Percentiles rank a stretch among this genome's conserved stretches.
Conservation (phyloP, 1,139 yeast genomes). For the Yamadazyma aaseri region DNA sequence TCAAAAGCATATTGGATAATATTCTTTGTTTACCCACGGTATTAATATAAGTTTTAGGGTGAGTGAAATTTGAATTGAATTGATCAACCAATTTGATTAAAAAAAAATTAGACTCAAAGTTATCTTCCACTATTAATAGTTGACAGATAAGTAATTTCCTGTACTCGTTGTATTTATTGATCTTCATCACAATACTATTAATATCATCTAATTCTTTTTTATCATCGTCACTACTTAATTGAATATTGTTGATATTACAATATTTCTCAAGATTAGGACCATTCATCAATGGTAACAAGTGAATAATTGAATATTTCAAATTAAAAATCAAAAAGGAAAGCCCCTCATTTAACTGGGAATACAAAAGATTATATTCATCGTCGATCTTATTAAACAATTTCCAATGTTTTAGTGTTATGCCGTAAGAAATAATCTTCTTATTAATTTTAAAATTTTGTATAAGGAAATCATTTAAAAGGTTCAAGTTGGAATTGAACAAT, state of each 20-base stretch:
- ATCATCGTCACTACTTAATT: slow-evolving; percentile 19
- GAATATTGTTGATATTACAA: slow-evolving; percentile 37
- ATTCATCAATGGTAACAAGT: slow-evolving; percentile 34
- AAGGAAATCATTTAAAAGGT: slow-evolving; percentile 29
- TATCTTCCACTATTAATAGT: slow-evolving; percentile 37
- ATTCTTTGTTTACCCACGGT: background rate
- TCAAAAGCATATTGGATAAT: slow-evolving; percentile 20
- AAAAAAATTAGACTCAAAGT: slow-evolving; percentile 30
- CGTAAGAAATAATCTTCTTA: slow-evolving; percentile 33
- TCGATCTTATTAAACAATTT: slow-evolving; percentile 20
- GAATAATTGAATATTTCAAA: slow-evolving; percentile 27
- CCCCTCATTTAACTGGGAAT: slow-evolving; percentile 9
- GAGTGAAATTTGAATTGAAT: slow-evolving; percentile 17
- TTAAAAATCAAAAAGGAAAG: slow-evolving; percentile 30
- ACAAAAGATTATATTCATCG: slow-evolving; percentile 3
- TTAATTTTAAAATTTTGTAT: slow-evolving; percentile 37
- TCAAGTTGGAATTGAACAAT: slow-evolving; percentile 24
- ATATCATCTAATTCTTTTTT: slow-evolving; percentile 7
- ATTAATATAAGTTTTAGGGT: slow-evolving; percentile 4
- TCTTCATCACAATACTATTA: slow-evolving; percentile 10
- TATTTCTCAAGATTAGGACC: slow-evolving; percentile 44
- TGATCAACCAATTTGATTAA: slow-evolving; percentile 31
- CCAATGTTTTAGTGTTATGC: slow-evolving; percentile 33
- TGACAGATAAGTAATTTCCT: slow-evolving; percentile 42
- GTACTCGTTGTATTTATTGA: slow-evolving; percentile 34